A percentile compares a stretch with the other conserved stretches of the same genome.
Conservation (phyloP, 2,329 filamentous ascomycete genomes). For the Botrytis fabae region DNA sequence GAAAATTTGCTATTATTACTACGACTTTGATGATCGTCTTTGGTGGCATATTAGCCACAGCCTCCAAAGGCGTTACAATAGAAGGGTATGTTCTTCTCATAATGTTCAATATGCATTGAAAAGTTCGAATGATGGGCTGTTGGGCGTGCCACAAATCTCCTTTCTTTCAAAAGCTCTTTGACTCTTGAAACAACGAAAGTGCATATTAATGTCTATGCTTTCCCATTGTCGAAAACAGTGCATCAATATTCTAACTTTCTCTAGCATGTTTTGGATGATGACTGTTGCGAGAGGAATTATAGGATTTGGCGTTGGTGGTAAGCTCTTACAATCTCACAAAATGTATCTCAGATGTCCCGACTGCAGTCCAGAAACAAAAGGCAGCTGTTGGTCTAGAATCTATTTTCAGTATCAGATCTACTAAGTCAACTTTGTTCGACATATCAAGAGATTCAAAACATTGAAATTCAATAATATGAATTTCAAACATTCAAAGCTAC, state of each 20-base stretch:
- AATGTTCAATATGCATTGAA: not conserved
- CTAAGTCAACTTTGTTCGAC: not conserved
- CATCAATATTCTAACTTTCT: not conserved
- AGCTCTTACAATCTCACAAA: slow-evolving; percentile 10
- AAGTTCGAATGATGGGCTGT: rapidly evolving
- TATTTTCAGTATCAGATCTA: not conserved
- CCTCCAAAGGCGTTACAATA: slow-evolving; percentile 47
- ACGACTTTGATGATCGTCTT: slow-evolving; percentile 50
- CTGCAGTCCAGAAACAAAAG: not conserved
- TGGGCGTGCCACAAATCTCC: no score
- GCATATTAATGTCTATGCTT: not conserved
- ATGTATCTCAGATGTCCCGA: not conserved
- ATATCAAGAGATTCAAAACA: not conserved
- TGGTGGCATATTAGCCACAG: slow-evolving; percentile 47
- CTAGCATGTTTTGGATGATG: slow-evolving; percentile 54
- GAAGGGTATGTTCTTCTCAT: slow-evolving; percentile 34
- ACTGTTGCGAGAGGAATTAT: slow-evolving; percentile 50
- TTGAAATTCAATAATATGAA: not conserved
- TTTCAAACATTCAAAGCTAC: not conserved
- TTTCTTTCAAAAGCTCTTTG: not conserved
- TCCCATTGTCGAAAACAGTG: no score
- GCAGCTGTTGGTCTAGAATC: not conserved
- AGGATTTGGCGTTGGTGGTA: slow-evolving; percentile 49
- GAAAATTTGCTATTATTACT: slow-evolving; percentile 48
- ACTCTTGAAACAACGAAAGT: not conserved